Conservation (phyloP, 139 green algal species). For the Edaphochlamys debaryana region DNA sequence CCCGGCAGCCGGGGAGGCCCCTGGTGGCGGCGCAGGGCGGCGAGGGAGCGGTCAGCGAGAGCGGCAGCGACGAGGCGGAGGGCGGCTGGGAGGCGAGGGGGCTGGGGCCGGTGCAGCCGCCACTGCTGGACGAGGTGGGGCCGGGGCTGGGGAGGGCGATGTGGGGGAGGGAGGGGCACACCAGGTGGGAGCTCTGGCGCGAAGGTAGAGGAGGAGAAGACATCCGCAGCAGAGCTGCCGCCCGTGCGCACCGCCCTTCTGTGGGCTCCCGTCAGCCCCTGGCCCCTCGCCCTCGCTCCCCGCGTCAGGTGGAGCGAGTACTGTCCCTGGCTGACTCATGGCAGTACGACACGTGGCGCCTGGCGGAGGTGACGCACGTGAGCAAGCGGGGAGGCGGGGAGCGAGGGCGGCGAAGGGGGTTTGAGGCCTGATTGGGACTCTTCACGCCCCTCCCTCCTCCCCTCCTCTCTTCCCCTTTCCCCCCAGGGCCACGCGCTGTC, state of each 20-base stretch:
- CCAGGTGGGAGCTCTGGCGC: no score
- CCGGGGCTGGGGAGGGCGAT: no score
- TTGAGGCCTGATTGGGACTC: neutral
- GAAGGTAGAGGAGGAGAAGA: no score
- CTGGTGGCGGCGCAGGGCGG: neutral
- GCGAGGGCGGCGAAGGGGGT: no score
- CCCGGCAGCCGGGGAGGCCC: no score
- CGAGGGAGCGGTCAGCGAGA: neutral
- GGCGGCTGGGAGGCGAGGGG: no score
- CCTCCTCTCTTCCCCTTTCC: neutral
- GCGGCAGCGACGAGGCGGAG: neutral
- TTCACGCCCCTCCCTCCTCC: neutral
- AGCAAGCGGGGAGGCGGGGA: no score
- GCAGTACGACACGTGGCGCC: slow-evolving; percentile 55
- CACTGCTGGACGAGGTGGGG: slow-evolving; percentile 9
- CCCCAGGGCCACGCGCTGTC: slow-evolving; percentile 51
- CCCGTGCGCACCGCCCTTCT: no score
- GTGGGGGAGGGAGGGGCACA: no score
- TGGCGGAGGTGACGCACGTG: slow-evolving; percentile 38
- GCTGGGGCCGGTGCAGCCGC: neutral
- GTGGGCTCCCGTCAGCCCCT: no score
- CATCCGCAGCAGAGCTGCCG: no score
- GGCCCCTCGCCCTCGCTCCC: no score
- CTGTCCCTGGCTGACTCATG: slow-evolving; percentile 37
- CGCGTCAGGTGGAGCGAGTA: slow-evolving; percentile 29